Evolutionary conservation across 306 rosid genomes (phyloP).

Genomic region (Sechiopsis laciniata): DNA sequence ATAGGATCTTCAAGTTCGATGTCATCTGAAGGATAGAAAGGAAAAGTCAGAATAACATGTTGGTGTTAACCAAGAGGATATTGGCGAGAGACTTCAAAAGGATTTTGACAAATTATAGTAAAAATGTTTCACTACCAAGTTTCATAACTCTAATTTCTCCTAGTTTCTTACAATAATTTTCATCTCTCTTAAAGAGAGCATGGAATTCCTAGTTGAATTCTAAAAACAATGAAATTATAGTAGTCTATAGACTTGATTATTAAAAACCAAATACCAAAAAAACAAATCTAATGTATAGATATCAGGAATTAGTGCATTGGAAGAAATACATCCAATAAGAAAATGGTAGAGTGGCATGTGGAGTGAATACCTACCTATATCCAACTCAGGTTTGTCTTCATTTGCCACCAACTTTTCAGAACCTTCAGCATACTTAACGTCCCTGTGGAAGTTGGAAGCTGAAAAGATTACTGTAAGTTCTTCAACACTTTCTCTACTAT

Average conservation of each 20-base stretch:
- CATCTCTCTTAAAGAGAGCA: too few relatives aligned
- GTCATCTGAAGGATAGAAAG: constrained; percentile 44
- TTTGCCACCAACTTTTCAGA: constrained; percentile 33
- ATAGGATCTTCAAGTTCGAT: constrained; percentile 49
- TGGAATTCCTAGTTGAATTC: too few relatives aligned
- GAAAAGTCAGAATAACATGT: not conserved
- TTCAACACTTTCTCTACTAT: constrained; percentile 43
- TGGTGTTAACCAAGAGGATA: not conserved
- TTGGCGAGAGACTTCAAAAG: not conserved
- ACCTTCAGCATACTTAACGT: constrained; percentile 31
- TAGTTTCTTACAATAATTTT: too few relatives aligned
- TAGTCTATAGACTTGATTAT: too few relatives aligned
- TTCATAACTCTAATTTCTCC: too few relatives aligned
- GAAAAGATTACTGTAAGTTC: constrained; percentile 60
- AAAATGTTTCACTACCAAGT: too few relatives aligned
- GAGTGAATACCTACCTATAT: constrained; percentile 62
- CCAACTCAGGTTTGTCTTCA: constrained; percentile 41
- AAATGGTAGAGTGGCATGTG: too few relatives aligned
- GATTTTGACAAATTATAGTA: not conserved
- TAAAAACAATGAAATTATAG: too few relatives aligned
- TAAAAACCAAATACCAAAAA: too few relatives aligned
- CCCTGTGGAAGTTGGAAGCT: constrained; percentile 42
- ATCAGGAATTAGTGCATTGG: too few relatives aligned
- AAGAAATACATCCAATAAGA: too few relatives aligned
- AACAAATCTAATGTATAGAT: too few relatives aligned